phyloP scores from a whole-genome alignment of 2,329 filamentous ascomycete genomes.

The Diplodia sapinea region DNA sequence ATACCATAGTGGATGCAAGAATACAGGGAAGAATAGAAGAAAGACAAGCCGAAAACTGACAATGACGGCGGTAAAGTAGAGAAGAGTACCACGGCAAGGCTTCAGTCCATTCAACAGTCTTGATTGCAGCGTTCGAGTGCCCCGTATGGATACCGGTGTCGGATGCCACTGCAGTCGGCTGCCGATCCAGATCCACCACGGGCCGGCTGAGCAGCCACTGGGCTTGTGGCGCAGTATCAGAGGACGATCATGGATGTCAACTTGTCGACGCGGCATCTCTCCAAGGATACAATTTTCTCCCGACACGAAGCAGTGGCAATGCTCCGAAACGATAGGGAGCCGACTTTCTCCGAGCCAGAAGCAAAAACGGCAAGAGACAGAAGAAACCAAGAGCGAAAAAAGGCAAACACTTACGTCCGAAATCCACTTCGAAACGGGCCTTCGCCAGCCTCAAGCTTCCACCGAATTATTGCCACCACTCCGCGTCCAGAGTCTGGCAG shows the following conservation, averaged over 20 bases:
- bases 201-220: neutral
- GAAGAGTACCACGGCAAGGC: neutral
- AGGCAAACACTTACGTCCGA: constrained; percentile 3
- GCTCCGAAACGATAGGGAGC: neutral
- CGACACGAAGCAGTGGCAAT: neutral
- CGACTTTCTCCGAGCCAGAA: constrained; percentile 7
- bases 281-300: neutral
- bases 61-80: neutral
- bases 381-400: neutral
- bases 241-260: neutral
- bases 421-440: neutral
- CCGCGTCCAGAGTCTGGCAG: neutral
- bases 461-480: neutral
- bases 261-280: neutral
- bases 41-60: neutral
- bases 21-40: neutral
- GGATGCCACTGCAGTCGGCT: neutral
- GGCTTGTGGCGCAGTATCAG: neutral
- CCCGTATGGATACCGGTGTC: neutral
- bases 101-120: neutral
- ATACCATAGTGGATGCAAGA: neutral
- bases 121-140: neutral
- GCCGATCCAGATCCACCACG: neutral
- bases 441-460: neutral
- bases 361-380: neutral